Conservation (phyloP, 805 yeast genomes). For the Starmera pachycereana region DNA sequence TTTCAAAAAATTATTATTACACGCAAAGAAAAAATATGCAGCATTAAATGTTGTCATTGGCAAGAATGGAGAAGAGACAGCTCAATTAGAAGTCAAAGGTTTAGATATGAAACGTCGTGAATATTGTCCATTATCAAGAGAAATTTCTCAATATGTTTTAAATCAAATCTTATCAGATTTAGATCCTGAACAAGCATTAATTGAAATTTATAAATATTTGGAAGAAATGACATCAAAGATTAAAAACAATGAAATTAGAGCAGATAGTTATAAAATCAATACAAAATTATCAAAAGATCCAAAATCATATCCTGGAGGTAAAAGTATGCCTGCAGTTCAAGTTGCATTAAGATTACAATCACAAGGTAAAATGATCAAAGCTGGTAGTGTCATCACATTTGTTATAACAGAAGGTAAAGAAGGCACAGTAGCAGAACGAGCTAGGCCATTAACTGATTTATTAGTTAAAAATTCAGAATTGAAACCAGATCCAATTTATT, state of each 20-base stretch:
- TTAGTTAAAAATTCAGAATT: conserved; percentile 38
- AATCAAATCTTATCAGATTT: conserved; percentile 58
- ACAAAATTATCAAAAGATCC: conserved; percentile 91
- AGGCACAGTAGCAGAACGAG: conserved; percentile 62
- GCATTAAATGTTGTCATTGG: conserved; percentile 58
- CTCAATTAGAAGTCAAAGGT: conserved; percentile 83
- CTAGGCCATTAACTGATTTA: conserved; percentile 72
- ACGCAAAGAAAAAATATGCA: conserved; percentile 97
- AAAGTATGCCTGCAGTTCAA: conserved; percentile 79
- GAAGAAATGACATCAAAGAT: conserved; percentile 49
- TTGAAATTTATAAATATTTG: conserved; percentile 61
- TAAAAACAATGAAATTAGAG: conserved; percentile 48
- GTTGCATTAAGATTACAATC: conserved; percentile 75
- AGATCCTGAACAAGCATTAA: conserved; percentile 70
- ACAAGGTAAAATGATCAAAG: conserved; percentile 80
- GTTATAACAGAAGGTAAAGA: conserved; percentile 56
- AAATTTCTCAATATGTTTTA: conserved; percentile 68
- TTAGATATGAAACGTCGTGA: conserved; percentile 96
- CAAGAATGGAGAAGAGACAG: conserved; percentile 45
- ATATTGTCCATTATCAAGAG: conserved; percentile 86
- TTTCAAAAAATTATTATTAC: conserved; percentile 72
- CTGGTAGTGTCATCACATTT: conserved; percentile 84
- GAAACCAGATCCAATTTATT: conserved; percentile 66
- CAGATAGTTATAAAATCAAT: conserved; percentile 66
- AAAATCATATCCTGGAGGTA: conserved; percentile 67